Base-by-base conservation (phyloP, 2,329 filamentous ascomycete species). In the Aspergillus fumigatiaffinis region DNA sequence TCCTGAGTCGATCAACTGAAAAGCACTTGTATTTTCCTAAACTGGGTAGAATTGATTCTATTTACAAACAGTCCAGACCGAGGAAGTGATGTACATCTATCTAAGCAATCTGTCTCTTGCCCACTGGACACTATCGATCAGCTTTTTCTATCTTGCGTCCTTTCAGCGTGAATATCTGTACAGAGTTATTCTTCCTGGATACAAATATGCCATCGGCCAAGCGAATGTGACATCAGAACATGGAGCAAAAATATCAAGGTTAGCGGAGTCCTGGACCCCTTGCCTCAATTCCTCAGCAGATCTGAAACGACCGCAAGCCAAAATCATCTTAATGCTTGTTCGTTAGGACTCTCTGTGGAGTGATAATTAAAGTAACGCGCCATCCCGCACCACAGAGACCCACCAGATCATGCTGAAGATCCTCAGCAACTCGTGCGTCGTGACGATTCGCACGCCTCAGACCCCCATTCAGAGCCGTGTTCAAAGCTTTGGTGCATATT, bases 331-430 rank as follows among this genome's bases (percentile, higher is more conserved):
- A 41, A 54, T 44, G 44, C 35, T 51, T 17, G 48, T 53, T 29
- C 49, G 23, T 38, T 38, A n/a, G 44, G 44, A 55, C 35, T 21
- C 2, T 26, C 26, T 49, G 63, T 54, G 59, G 60, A 54, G 64
- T 57, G 53, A 53, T 54, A 55, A 65, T 61, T 64, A 64, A 62
- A 58, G 60, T 65, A 64, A 53, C 26, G 56, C 63, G 59, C 62
- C 60, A 64, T 64, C 62, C 57, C 60, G 52, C 58, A 57, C 59
- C 50, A 49, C 42, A 32, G 42, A 51, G 62, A 65, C 62, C 63
- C 63, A 64, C 62, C 20, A 48, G 23, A 44, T 12, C 29, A 55
- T 23, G 46, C 50, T 51, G 49, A 53, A 54, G 54, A 57, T 53
- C 62, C 61, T 65, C 62, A 53, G 51, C 55, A 51, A 50, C 44